Evolutionary conservation across 2,329 filamentous ascomycete species (phyloP).

Genomic region (Scedosporium dehoogii): DNA sequence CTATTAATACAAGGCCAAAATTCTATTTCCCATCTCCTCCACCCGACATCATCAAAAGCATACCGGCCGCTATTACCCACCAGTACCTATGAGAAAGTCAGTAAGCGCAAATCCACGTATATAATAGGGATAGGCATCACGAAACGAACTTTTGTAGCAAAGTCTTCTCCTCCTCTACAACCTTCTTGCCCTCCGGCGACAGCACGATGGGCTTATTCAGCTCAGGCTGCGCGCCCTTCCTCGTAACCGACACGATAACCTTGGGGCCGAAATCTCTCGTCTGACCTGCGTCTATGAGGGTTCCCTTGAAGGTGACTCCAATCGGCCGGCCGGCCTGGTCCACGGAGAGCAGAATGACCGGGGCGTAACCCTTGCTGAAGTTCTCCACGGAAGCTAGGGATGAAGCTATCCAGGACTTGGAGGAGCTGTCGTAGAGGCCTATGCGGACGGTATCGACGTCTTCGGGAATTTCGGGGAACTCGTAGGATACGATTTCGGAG

Average conservation of each 20-base stretch:
- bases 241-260: constrained; percentile 38
- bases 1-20: neutral
- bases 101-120: neutral
- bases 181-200: constrained; percentile 48
- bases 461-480: constrained; percentile 42
- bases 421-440: constrained; percentile 42
- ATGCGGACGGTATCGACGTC: constrained; percentile 42
- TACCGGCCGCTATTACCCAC: constrained; percentile 49
- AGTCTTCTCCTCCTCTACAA: constrained; percentile 50
- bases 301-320: constrained; percentile 43
- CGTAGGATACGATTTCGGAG: constrained; percentile 43
- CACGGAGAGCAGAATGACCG: constrained; percentile 44
- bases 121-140: neutral
- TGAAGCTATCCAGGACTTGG: constrained; percentile 39
- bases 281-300: constrained; percentile 51
- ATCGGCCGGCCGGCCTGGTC: constrained; percentile 29
- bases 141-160: constrained; percentile 54
- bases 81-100: constrained; percentile 42
- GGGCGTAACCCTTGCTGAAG: constrained; percentile 52
- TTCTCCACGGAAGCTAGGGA: constrained; percentile 46
- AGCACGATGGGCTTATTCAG: constrained; percentile 57
- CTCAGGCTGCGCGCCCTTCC: constrained; percentile 43
- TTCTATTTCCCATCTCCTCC: constrained; percentile 44
- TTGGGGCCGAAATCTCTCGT: constrained; percentile 57
- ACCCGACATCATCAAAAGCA: constrained; percentile 42